Evolutionary conservation across 208 protist species (phyloP).

Genomic region (Blechomonas ayalai): DNA sequence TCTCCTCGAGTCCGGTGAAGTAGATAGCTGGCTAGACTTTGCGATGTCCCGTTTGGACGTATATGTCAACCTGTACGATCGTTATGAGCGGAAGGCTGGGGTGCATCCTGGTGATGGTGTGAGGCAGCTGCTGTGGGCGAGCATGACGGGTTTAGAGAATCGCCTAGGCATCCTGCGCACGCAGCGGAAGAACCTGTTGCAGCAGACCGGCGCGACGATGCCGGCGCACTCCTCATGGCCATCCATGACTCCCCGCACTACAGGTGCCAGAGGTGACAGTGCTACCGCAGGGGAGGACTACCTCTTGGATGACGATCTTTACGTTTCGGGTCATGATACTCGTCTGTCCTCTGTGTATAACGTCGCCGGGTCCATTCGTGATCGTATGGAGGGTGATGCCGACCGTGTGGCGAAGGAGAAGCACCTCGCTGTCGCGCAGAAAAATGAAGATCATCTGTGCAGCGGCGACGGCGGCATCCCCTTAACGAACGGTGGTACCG

Average conservation of each 20-base stretch:
- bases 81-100: slow-evolving; percentile 6
- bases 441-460: slow-evolving; percentile 15
- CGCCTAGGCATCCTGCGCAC: slow-evolving; percentile 29
- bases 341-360: slow-evolving; percentile 35
- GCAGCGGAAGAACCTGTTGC: slow-evolving; percentile 13
- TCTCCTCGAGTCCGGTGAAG: slow-evolving; percentile 41
- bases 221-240: too few relatives aligned
- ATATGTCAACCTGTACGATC: slow-evolving; percentile 11
- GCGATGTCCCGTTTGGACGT: slow-evolving; percentile 35
- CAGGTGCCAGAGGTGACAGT: slow-evolving; percentile 1
- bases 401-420: slow-evolving; percentile 28
- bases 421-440: slow-evolving; percentile 15
- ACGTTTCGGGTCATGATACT: slow-evolving; percentile 10
- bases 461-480: too few relatives aligned
- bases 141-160: slow-evolving; percentile 32
- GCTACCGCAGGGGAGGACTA: slow-evolving; percentile 13
- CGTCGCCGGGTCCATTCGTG: slow-evolving; percentile 25
- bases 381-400: slow-evolving; percentile 14
- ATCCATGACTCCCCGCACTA: too few relatives aligned
- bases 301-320: background rate
- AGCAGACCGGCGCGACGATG: slow-evolving; percentile 14
- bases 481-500: too few relatives aligned
- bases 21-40: slow-evolving; percentile 83
- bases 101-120: slow-evolving; percentile 3
- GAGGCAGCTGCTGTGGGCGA: slow-evolving; percentile 17